phyloP scores from a whole-genome alignment of 345 rosid genomes.

The Murraya paniculata region DNA sequence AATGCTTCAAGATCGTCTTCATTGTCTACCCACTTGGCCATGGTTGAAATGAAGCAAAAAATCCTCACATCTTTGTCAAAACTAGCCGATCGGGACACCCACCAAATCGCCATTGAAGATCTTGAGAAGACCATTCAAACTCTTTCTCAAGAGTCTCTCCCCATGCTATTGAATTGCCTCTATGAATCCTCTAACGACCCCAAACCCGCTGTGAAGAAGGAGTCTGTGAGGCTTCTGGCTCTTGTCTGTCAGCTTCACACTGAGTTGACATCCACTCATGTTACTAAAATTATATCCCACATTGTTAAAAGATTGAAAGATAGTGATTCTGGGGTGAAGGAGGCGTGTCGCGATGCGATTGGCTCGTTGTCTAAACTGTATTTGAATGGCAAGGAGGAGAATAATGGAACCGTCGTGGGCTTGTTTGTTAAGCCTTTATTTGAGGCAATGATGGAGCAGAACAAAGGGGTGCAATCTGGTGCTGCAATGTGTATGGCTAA shows the following conservation, averaged over 20 bases:
- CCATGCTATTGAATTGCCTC: conserved; percentile 85
- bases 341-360: conserved; percentile 86
- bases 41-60: conserved; percentile 91
- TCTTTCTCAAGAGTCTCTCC: conserved; percentile 71
- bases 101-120: conserved; percentile 93
- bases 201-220: conserved; percentile 87
- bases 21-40: conserved; percentile 77
- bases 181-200: conserved; percentile 81
- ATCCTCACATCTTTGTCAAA: conserved; percentile 84
- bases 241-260: conserved; percentile 52
- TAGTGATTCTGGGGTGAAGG: conserved; percentile 88
- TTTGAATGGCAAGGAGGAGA: conserved; percentile 51
- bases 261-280: conserved; percentile 66
- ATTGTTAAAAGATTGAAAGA: conserved; percentile 76
- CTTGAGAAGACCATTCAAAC: conserved; percentile 70
- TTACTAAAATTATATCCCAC: conserved; percentile 68
- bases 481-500: conserved; percentile 89
- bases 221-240: conserved; percentile 71
- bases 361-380: conserved; percentile 69
- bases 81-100: conserved; percentile 91
- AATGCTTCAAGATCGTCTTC: conserved; percentile 48
- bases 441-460: conserved; percentile 98
- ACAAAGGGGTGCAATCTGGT: conserved; percentile 83
- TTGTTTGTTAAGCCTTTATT: conserved; percentile 83
- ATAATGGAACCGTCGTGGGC: conserved; percentile 43